phyloP scores from a whole-genome alignment of 306 rosid species.

The Quercus agrifolia region DNA sequence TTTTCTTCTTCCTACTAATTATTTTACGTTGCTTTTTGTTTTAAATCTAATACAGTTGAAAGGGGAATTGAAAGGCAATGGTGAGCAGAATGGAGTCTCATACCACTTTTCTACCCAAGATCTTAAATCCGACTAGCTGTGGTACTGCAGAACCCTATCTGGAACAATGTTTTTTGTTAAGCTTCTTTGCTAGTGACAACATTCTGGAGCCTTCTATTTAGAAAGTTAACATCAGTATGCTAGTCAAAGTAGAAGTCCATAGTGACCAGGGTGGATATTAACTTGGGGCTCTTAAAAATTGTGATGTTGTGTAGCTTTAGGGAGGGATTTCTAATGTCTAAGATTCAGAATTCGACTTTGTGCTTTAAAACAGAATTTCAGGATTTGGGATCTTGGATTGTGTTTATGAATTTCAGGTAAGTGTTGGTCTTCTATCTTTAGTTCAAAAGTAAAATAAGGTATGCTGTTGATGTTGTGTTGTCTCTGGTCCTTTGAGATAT shows the following conservation, averaged over 20 bases:
- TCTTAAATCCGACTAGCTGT: constrained; percentile 46
- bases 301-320: constrained; percentile 26
- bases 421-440: neutral
- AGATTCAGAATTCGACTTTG: constrained; percentile 20
- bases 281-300: constrained; percentile 23
- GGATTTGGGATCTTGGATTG: constrained; percentile 4
- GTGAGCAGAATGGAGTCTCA: constrained; percentile 45
- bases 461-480: neutral
- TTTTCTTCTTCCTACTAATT: neutral
- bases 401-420: neutral
- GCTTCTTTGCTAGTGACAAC: constrained; percentile 20
- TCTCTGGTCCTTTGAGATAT: neutral
- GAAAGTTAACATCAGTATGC: constrained; percentile 17
- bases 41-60: constrained; percentile 57
- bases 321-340: constrained; percentile 18
- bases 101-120: constrained; percentile 31
- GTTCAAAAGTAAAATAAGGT: neutral
- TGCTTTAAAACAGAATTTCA: constrained; percentile 10
- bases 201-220: constrained; percentile 26
- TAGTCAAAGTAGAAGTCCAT: constrained; percentile 32
- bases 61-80: constrained; percentile 47
- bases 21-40: neutral
- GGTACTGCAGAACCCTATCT: constrained; percentile 9
- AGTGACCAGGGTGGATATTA: constrained; percentile 31
- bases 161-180: constrained; percentile 19